Evolutionary conservation across 176 grass and related monocot genomes (phyloP).

Genomic region (Secale cereale): DNA sequence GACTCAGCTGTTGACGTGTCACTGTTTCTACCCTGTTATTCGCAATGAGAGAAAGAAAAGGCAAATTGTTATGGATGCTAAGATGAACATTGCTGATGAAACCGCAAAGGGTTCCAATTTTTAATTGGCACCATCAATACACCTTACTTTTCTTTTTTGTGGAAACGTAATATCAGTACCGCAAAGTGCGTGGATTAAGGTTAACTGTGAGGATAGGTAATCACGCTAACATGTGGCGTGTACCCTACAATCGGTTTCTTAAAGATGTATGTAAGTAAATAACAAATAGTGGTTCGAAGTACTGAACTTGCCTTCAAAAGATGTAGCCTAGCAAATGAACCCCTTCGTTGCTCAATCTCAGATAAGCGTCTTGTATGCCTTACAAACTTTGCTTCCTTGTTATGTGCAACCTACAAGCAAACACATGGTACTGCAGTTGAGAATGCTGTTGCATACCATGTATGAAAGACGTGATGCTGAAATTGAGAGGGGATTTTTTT

Average conservation of each 20-base stretch:
- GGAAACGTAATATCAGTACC: no score
- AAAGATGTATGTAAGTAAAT: background rate
- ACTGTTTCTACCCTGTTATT: slow-evolving; percentile 74
- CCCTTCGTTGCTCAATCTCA: slow-evolving; percentile 57
- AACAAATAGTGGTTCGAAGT: background rate
- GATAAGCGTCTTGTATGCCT: slow-evolving; percentile 76
- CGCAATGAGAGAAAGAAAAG: background rate
- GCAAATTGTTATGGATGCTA: background rate
- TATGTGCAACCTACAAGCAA: slow-evolving; percentile 64
- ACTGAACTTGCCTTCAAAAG: slow-evolving; percentile 54
- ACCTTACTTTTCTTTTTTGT: no score
- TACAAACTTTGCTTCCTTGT: slow-evolving; percentile 47
- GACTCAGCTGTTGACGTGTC: slow-evolving; percentile 83
- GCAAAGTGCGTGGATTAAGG: background rate
- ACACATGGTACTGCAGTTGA: background rate
- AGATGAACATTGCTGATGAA: background rate
- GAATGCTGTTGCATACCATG: background rate
- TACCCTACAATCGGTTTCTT: background rate
- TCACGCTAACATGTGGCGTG: background rate
- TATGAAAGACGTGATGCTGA: background rate
- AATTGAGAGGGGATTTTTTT: no score
- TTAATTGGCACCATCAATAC: no score
- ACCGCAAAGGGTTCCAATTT: background rate
- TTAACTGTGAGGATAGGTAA: background rate
- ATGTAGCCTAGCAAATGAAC: slow-evolving; percentile 57